Conservation (phyloP, 768 basidiomycete species). For the Leucocoprinus birnbaumii region DNA sequence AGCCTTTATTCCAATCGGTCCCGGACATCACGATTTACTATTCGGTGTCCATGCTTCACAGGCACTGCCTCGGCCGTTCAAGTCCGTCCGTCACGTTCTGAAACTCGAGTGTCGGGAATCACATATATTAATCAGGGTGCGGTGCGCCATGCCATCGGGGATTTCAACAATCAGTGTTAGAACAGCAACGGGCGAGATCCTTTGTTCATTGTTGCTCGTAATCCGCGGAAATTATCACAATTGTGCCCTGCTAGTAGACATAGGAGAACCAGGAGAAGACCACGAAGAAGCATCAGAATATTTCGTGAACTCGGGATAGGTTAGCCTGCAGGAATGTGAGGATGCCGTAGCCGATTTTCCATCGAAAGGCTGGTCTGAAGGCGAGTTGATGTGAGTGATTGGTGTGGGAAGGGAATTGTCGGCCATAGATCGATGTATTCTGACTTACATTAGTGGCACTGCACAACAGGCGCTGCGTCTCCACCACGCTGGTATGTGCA, state of each 20-base stretch:
- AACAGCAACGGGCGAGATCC: too few relatives aligned
- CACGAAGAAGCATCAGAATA: too few relatives aligned
- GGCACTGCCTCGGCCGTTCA: not conserved
- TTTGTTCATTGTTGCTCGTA: too few relatives aligned
- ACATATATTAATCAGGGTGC: not conserved
- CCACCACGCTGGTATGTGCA: too few relatives aligned
- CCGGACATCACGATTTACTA: too few relatives aligned
- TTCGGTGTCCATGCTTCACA: not conserved
- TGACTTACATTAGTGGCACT: not conserved
- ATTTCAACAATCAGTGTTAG: not conserved
- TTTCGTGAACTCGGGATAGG: too few relatives aligned
- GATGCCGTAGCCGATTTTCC: not conserved
- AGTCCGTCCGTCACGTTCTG: not conserved
- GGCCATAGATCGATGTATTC: not conserved
- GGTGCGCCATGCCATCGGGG: not conserved
- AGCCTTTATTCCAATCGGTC: too few relatives aligned
- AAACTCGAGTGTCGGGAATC: not conserved
- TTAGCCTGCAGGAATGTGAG: too few relatives aligned
- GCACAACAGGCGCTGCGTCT: too few relatives aligned
- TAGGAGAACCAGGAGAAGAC: too few relatives aligned
- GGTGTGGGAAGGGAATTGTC: not conserved
- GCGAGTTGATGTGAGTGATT: constrained; percentile 2
- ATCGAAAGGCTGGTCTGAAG: constrained; percentile 3
- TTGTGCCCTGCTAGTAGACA: too few relatives aligned
- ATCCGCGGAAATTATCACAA: too few relatives aligned